Evolutionary conservation across 148 eudicot species (phyloP).

Genomic region (Rhododendron ovatum): DNA sequence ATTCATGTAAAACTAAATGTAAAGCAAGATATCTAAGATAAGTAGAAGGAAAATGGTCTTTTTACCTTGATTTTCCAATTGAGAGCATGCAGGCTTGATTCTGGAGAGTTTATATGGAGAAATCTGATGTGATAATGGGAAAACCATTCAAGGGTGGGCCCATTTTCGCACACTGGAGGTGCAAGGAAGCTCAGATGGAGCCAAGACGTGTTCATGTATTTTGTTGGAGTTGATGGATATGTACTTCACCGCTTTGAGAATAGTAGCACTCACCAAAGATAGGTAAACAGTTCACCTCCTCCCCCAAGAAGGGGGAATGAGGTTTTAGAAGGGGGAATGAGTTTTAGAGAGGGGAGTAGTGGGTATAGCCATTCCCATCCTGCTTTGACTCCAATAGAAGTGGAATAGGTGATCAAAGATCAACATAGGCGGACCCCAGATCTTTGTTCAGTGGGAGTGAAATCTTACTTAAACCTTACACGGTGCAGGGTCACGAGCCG

Average conservation of each 20-base stretch:
- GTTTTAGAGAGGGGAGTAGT: no score
- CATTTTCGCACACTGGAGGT: not conserved
- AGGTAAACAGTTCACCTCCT: not conserved
- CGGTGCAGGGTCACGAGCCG: not conserved
- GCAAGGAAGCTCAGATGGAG: conserved; percentile 1
- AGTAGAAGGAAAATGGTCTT: not conserved
- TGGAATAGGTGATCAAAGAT: not conserved
- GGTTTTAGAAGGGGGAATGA: no score
- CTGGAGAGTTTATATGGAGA: not conserved
- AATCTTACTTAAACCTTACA: not conserved
- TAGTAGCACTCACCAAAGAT: not conserved
- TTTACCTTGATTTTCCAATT: not conserved
- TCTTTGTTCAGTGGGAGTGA: not conserved
- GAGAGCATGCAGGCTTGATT: not conserved
- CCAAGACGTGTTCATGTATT: not conserved
- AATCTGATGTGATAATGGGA: not conserved
- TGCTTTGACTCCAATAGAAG: not conserved
- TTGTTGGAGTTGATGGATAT: not conserved
- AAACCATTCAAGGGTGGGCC: not conserved
- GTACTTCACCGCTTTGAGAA: not conserved
- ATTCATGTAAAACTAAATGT: not conserved
- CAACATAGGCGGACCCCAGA: not conserved
- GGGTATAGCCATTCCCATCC: not conserved
- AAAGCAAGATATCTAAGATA: not conserved
- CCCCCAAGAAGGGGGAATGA: not conserved